Base-by-base conservation (phyloP, 306 rosid genomes). In the Elaeagnus macrophylla region DNA sequence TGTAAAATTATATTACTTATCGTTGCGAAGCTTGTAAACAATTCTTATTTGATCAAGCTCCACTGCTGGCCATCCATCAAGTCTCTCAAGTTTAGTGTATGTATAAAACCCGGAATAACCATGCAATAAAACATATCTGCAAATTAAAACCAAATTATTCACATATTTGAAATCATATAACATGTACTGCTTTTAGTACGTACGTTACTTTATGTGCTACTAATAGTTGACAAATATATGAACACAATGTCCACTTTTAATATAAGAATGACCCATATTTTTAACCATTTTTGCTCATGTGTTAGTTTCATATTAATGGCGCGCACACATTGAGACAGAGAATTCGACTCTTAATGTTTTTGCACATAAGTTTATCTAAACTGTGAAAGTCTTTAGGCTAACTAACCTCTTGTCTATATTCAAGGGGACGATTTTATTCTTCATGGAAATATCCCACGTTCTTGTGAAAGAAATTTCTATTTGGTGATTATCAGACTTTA, bases 401-500 rank as follows among this genome's bases (percentile, higher is more conserved):
- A 43, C 9, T 43, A 19, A 89, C 95, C 97, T 79, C 76, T 67
- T 71, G 74, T 90, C 95, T 32, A 83, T 63, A 42, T 62, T 90
- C 11, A 86, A 18, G 48, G 97, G 84, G 18, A 73, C 53, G 10
- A 37, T 48, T 12, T 39, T 11, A 13, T 41, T 48, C 9, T 42
- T 37, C 36, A 32, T 39, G 19, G 84, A 72, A 44, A 55, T 11
- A 16, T 49, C 53, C 83, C 93, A 90, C 51, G 44, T 66, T 59
- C 49, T 72, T 14, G 49, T 42, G 65, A 90, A 90, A 37, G 97
- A 90, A 67, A 90, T 57, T 59, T 90, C 97, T 46, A 71, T 65
- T 65, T 75, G 80, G 6, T 69, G 61, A 10, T 69, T 48, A 12
- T 60, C 51, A 6, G 11, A 18, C 18, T 36, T 59, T 56, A 79